Conservation (phyloP, 345 rosid genomes). For the Orychophragmus violaceus region DNA sequence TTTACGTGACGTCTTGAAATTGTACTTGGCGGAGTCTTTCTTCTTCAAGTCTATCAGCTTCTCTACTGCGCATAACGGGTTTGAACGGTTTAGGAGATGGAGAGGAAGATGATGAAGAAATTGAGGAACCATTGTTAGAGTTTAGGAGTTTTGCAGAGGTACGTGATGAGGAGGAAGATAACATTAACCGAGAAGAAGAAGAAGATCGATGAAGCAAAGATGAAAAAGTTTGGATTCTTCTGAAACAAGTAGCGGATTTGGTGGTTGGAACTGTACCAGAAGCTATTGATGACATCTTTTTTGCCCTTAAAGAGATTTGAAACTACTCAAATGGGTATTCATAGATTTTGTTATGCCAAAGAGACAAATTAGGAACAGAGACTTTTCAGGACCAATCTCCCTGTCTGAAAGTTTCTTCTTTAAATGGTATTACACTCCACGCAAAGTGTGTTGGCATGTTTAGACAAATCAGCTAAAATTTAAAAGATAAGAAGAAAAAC, state of each 20-base stretch:
- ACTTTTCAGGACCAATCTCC: constrained; percentile 10
- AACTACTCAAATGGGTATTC: background rate
- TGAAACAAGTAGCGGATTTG: background rate
- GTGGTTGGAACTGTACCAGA: constrained; percentile 5
- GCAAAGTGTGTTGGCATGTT: constrained; percentile 25
- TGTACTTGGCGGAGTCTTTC: background rate
- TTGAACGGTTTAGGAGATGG: constrained; percentile 11
- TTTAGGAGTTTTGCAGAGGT: constrained; percentile 10
- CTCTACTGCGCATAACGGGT: constrained; percentile 13
- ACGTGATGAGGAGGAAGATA: background rate
- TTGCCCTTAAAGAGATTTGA: constrained; percentile 1
- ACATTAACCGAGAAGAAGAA: background rate
- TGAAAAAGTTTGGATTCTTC: background rate
- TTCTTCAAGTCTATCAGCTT: constrained; percentile 8
- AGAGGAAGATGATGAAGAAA: constrained; percentile 8
- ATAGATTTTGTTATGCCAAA: background rate
- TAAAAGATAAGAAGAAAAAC: background rate
- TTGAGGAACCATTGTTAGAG: background rate
- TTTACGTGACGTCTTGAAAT: constrained; percentile 29
- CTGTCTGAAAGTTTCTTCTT: background rate
- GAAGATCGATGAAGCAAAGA: background rate
- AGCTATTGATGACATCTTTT: constrained; percentile 24
- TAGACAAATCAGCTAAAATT: background rate
- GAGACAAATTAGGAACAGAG: constrained; percentile 9
- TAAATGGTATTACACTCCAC: constrained; percentile 23